Conservation (phyloP, 768 basidiomycete species). For the Serpula lacrymans region DNA sequence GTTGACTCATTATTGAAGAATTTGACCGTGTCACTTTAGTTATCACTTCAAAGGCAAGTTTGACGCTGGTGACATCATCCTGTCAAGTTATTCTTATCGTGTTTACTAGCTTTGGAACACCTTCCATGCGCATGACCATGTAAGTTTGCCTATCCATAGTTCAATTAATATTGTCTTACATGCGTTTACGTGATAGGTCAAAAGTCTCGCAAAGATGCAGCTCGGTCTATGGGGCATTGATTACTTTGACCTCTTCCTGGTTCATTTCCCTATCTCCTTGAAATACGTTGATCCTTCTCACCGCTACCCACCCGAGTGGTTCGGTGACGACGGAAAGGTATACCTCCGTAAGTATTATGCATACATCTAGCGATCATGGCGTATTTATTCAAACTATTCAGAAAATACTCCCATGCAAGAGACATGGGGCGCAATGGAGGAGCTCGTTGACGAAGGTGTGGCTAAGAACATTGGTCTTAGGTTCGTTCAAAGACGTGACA, state of each 20-base stretch:
- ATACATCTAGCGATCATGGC: neutral
- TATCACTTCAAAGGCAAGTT: slow-evolving; percentile 74
- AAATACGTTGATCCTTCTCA: slow-evolving; percentile 73
- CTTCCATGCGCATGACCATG: slow-evolving; percentile 77
- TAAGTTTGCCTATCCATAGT: slow-evolving; percentile 26
- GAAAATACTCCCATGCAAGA: slow-evolving; percentile 71
- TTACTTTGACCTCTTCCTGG: slow-evolving; percentile 76
- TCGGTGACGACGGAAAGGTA: slow-evolving; percentile 66
- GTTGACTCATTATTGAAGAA: neutral
- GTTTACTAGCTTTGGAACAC: slow-evolving; percentile 79
- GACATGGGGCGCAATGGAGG: slow-evolving; percentile 84
- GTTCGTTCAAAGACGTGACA: slow-evolving; percentile 30
- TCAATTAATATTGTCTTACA: neutral
- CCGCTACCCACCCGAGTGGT: slow-evolving; percentile 85
- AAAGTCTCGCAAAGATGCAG: slow-evolving; percentile 54
- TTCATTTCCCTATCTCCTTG: slow-evolving; percentile 86
- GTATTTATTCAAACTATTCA: slow-evolving; percentile 18
- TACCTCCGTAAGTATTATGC: slow-evolving; percentile 47
- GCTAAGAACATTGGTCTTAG: slow-evolving; percentile 80
- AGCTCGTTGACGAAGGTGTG: slow-evolving; percentile 65
- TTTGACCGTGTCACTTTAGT: slow-evolving; percentile 36
- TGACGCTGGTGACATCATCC: neutral
- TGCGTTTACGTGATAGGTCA: slow-evolving; percentile 45
- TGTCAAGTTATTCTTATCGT: slow-evolving; percentile 4
- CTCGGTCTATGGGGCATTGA: slow-evolving; percentile 81